These are phyloP conservation scores for Fusarium coffeatum DNA, from an alignment of 2,329 filamentous ascomycete species.

Conservation along the genomic window DNA sequence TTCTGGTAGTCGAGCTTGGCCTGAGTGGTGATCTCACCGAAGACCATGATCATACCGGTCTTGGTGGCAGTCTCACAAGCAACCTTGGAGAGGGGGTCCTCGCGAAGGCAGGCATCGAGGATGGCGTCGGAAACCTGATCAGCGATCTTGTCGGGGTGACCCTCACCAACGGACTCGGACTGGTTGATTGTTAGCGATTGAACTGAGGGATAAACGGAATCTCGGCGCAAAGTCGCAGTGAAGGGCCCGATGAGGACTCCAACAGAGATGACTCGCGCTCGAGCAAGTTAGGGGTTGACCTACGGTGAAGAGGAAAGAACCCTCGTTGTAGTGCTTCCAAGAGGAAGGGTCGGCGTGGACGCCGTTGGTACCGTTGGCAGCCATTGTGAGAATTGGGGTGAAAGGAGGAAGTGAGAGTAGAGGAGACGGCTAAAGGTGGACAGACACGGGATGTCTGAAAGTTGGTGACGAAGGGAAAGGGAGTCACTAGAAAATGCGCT, in stretches of 20 bases:
- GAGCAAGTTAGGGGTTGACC: constrained; percentile 41
- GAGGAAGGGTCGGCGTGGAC: constrained; percentile 48
- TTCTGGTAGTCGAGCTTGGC: constrained; percentile 97
- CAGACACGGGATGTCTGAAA: constrained; percentile 39
- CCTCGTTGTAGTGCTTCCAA: constrained; percentile 67
- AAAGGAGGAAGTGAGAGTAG: constrained; percentile 26
- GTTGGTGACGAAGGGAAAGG: constrained; percentile 35
- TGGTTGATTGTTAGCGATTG: constrained; percentile 51
- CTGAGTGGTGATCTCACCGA: constrained; percentile 98
- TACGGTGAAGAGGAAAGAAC: constrained; percentile 87
- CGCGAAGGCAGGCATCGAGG: constrained; percentile 94
- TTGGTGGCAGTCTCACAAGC: constrained; percentile 99
- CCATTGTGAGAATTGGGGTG: constrained; percentile 64
- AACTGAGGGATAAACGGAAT: constrained; percentile 6
- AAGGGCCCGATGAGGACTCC: constrained; percentile 3
- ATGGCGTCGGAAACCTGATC: constrained; percentile 99
- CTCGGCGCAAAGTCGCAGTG: constrained; percentile 10
- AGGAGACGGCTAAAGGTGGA: constrained; percentile 40
- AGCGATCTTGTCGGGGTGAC: constrained; percentile 96
- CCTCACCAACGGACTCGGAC: constrained; percentile 90
- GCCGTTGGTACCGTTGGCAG: constrained; percentile 58
- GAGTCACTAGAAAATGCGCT: constrained; percentile 37
- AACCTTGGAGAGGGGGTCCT: constrained; percentile 98
- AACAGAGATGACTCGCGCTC: neutral
- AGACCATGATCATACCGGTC: constrained; percentile 99